Base-by-base conservation (phyloP, 345 rosid genomes). In the Cardiospermum halicacabum region DNA sequence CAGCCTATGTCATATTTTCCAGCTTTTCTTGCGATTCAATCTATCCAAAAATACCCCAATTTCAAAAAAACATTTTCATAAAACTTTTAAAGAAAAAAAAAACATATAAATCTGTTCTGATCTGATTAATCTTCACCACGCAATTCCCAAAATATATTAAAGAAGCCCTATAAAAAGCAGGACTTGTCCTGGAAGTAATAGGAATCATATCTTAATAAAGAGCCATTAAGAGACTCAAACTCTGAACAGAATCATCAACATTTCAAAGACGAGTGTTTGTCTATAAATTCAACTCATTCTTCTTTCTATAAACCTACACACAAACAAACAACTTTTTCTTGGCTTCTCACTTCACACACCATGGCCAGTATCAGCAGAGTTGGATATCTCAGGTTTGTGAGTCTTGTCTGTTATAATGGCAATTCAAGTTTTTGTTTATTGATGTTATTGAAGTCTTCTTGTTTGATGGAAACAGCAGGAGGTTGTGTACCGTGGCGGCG, bases 401-500 rank as follows among this genome's bases (percentile, higher is more conserved):
- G 19, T 59, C 8, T 16, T 24, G 3, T 42, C 10, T 34, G 21
- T 11, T 18, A 13, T 16, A 21, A 6, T 58, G 9, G n/a, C 15
- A 21, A 34, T 18, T 3, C 21, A 12, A 6, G n/a, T n/a, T 54
- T 18, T 31, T 3, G 3, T 47, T n/a, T 56, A 24, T 18, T 24
- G 1, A 11, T 12, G 15, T 61, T 32, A 2, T 8, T 34, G 39
- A 34, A 34, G n/a, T 36, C 18, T 30, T 37, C 1, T 4, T 47
- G 2, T 58, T 10, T 27, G 26, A 4, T 32, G 25, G 50, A 69
- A 45, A 45, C 39, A 30, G 70, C 27, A 71, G 65, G 63, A 19
- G 79, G 60, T 60, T 71, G 2, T 69, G 62, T 37, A 64, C 58
- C 0, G 69, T 53, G 8, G 77, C 60, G 3, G 28, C 59, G 7